Percentiles rank a stretch among this genome's conserved stretches.
Conservation (phyloP, 805 yeast species). For the Ogataea degrootiae region DNA sequence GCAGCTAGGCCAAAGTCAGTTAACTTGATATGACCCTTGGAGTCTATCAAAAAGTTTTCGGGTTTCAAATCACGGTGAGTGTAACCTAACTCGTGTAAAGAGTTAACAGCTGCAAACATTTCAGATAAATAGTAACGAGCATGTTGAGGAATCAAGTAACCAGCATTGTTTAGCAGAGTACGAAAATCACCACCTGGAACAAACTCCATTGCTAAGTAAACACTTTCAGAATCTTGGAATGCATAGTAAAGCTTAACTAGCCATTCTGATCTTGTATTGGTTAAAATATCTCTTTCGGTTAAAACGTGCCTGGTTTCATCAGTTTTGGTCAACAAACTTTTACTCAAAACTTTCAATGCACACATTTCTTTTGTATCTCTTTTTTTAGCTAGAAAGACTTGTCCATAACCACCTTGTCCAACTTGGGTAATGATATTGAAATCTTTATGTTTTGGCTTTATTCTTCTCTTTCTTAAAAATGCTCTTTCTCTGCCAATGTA, state of each 20-base stretch:
- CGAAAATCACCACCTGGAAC: constrained; percentile 99
- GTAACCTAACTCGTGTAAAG: constrained; percentile 90
- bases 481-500: constrained; percentile 84
- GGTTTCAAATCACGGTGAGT: constrained; percentile 97
- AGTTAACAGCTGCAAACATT: constrained; percentile 93
- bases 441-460: constrained; percentile 90
- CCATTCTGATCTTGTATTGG: constrained; percentile 97
- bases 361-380: constrained; percentile 92
- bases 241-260: constrained; percentile 89
- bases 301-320: constrained; percentile 95
- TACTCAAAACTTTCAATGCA: constrained; percentile 89
- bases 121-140: constrained; percentile 93
- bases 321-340: constrained; percentile 75
- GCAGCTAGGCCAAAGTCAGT: constrained; percentile 98
- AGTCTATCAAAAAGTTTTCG: constrained; percentile 85
- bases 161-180: constrained; percentile 88
- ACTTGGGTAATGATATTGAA: constrained; percentile 96
- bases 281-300: constrained; percentile 93
- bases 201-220: constrained; percentile 96
- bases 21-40: constrained; percentile 85
- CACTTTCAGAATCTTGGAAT: constrained; percentile 86
- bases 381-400: constrained; percentile 93
- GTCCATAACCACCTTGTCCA: constrained; percentile 99
- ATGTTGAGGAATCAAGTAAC: constrained; percentile 87
- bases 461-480: constrained; percentile 77